These are phyloP conservation scores for Fonsecaea erecta DNA, from an alignment of 2,329 filamentous ascomycete species.

Conservation along the genomic window DNA sequence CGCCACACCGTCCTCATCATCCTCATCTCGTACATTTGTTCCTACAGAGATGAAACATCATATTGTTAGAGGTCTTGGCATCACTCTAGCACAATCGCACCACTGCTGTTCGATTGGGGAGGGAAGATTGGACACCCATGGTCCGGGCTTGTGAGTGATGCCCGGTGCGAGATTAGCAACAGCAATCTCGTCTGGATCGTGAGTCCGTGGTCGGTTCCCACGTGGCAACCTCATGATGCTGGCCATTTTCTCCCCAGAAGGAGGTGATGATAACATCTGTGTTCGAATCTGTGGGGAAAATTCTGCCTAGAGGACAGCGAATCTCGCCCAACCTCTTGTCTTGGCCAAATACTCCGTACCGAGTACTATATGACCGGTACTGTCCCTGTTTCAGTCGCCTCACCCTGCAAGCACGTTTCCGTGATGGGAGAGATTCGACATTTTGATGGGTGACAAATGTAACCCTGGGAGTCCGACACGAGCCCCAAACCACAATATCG, in stretches of 20 bases:
- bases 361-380: neutral
- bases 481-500: neutral
- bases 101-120: neutral
- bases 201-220: neutral
- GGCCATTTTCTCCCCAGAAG: neutral
- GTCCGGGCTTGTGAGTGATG: neutral
- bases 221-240: neutral
- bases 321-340: neutral
- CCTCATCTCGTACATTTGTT: neutral
- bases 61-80: neutral
- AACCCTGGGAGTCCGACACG: neutral
- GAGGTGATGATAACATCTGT: neutral
- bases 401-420: neutral
- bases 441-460: neutral
- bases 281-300: neutral
- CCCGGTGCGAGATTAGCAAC: neutral
- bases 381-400: neutral
- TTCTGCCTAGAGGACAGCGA: neutral
- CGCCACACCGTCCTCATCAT: constrained; percentile 3
- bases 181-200: neutral
- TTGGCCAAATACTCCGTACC: too few relatives aligned
- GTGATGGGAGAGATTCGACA: neutral
- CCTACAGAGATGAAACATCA: neutral
- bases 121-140: neutral
- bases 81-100: neutral